Conservation (phyloP, 2,329 filamentous ascomycete species). For the Cladosporium sp. region DNA sequence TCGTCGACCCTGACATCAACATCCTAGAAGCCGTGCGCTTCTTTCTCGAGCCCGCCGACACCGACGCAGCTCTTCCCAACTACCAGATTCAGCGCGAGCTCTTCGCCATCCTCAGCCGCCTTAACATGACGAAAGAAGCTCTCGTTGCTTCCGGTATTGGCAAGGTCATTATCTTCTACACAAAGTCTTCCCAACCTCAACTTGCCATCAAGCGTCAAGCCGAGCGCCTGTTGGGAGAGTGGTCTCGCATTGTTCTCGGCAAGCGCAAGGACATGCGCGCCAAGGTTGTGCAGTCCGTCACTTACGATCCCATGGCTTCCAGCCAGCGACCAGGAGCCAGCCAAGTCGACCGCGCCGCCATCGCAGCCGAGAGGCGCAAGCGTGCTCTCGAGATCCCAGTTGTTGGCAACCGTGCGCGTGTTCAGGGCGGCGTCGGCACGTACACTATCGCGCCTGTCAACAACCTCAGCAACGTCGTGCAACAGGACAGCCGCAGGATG, state of each 20-base stretch:
- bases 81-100: constrained; percentile 98
- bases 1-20: constrained; percentile 93
- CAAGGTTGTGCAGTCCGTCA: constrained; percentile 64
- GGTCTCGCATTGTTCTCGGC: constrained; percentile 84
- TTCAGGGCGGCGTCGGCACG: constrained; percentile 57
- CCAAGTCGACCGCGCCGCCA: constrained; percentile 39
- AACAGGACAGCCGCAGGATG: constrained; percentile 29
- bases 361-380: constrained; percentile 53
- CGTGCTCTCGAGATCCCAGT: constrained; percentile 54
- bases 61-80: constrained; percentile 85
- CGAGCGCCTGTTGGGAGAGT: constrained; percentile 88
- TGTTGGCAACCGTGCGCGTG: constrained; percentile 58
- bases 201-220: constrained; percentile 88
- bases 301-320: constrained; percentile 57
- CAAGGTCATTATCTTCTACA: constrained; percentile 96
- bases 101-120: constrained; percentile 73
- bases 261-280: constrained; percentile 94
- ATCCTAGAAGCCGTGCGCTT: constrained; percentile 93
- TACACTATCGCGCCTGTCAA: constrained; percentile 65
- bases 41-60: constrained; percentile 89
- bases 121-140: constrained; percentile 88
- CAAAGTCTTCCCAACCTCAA: constrained; percentile 88
- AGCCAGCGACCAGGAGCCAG: constrained; percentile 27
- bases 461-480: constrained; percentile 40
- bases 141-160: constrained; percentile 90